Evolutionary conservation across 805 yeast genomes (phyloP), one percentile per base, ranked within the genome.

Genomic region (Barnettozyma salicaria): DNA sequence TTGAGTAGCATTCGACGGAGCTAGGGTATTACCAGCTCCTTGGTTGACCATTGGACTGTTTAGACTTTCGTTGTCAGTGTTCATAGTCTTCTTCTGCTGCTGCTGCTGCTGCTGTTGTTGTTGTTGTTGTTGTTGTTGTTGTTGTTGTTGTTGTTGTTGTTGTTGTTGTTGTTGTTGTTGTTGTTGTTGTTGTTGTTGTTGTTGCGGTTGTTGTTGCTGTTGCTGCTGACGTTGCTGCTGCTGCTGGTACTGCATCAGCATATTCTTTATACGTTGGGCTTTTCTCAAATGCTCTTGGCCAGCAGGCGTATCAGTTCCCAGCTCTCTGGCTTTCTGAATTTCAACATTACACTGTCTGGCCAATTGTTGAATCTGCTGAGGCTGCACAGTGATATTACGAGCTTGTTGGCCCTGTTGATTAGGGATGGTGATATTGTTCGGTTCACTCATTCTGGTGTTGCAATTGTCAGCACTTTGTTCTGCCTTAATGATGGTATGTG

Each of bases 201-300:
- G 37, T 19, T 37, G 39, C 25, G 30, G 28, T 7, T 32, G 20
- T 17, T 37, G 37, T 24, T 40, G 44, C 14, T 36, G 41, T 28
- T 47, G 42, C 47, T 60, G 44, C 52, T 59, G 39, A 52, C 50
- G 43, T 47, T 62, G 49, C 49, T 70, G 67, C 44, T 73, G 75
- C 9, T 65, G 66, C 42, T 70, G 74, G 49, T 72, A 76, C 38
- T 71, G 73, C 34, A 78, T 62, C 50, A 81, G 64, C 23, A 80
- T 65, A 30, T 72, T 73, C 53, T 76, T 79, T 44, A 81, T 76
- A 37, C 70, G 71, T 30, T 80, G 77, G 4, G 86, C 87, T 43
- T 73, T 75, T 42, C 66, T 67, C 47, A 74, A 59, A 48, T 80
- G 80, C 43, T 76, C 78, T 47, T 74, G 72, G 14, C 86, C 87